Conservation (phyloP, 352 stramenopile species). For the Detonula confervacea region DNA sequence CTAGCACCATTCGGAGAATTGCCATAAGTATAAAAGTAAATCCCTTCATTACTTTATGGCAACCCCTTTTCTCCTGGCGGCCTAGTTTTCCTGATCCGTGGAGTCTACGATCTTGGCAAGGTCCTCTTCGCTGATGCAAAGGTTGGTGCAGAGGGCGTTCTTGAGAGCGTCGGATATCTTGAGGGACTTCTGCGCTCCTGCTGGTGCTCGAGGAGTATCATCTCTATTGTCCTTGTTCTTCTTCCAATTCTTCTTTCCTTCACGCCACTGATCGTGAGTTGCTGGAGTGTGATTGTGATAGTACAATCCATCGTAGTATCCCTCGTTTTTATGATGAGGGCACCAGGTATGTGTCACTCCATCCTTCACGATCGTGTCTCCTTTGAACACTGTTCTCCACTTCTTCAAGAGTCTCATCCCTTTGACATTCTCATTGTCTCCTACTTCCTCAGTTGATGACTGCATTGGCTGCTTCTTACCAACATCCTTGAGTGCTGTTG, state of each 20-base stretch:
- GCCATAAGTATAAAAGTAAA: not conserved
- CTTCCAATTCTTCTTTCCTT: not conserved
- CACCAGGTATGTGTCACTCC: constrained; percentile 5
- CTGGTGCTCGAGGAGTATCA: not conserved
- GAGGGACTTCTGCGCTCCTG: not conserved
- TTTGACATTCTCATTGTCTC: no score
- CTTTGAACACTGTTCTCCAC: not conserved
- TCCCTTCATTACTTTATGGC: constrained; percentile 38
- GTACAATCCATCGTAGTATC: constrained; percentile 18
- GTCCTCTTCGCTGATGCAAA: not conserved
- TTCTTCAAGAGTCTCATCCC: not conserved
- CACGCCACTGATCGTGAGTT: not conserved
- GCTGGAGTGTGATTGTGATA: not conserved
- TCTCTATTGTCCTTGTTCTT: no score
- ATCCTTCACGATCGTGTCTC: not conserved
- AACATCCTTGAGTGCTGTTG: not conserved
- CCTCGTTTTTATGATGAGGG: constrained; percentile 3
- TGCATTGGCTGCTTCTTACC: not conserved
- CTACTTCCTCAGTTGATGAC: no score
- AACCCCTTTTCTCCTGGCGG: not conserved
- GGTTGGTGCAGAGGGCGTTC: constrained; percentile 15
- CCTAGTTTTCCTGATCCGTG: constrained; percentile 22
- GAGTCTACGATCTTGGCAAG: not conserved
- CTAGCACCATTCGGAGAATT: constrained; percentile 14
- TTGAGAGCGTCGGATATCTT: constrained; percentile 6